Base-by-base conservation (phyloP, 768 basidiomycete species). In the Kwoniella dendrophila region DNA sequence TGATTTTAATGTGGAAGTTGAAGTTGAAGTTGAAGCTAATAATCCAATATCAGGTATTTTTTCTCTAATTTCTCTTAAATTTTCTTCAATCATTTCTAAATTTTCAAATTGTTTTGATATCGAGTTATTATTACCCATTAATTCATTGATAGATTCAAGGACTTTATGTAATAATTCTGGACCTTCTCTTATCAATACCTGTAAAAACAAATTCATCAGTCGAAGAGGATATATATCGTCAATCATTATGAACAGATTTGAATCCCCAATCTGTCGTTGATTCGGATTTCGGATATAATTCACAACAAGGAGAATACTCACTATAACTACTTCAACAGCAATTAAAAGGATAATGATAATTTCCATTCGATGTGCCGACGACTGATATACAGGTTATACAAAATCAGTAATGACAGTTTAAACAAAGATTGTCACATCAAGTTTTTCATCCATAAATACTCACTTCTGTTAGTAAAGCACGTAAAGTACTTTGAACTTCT, bases 291-390 rank as follows among this genome's bases (percentile, higher is more conserved):
- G 36, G 18, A 38, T 38, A 18, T 8, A 18, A 38, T 8, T 38
- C 8, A 38, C 22, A 32, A n/a, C 18, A 16, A 38, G 27, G 26
- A 2, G 16, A n/a, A n/a, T 33, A 67, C 79, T 75, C 71, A 93
- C 92, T 51, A 96, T 89, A 70, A 92, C 82, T n/a, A 93, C 92
- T 78, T 95, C 92, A 11, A 96, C 91, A 0, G 93, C 90, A 72
- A 97, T 96, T 50, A 98, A 87, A 1, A 86, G 84, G 67, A 97
- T 98, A 75, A 97, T 97, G 64, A 97, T 89, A 4, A 95, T 82
- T 80, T 98, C 95, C 89, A 98, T 93, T 1, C 89, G 86, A 72
- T 96, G 91, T 2, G 84, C 85, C 4, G 90, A 90, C 2, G 91
- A 90, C 90, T 95, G 70, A n/a, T 10, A 63, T 50, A 49, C 51